Evolutionary conservation across 768 basidiomycete genomes (phyloP).

Genomic region (Lactarius quietus): DNA sequence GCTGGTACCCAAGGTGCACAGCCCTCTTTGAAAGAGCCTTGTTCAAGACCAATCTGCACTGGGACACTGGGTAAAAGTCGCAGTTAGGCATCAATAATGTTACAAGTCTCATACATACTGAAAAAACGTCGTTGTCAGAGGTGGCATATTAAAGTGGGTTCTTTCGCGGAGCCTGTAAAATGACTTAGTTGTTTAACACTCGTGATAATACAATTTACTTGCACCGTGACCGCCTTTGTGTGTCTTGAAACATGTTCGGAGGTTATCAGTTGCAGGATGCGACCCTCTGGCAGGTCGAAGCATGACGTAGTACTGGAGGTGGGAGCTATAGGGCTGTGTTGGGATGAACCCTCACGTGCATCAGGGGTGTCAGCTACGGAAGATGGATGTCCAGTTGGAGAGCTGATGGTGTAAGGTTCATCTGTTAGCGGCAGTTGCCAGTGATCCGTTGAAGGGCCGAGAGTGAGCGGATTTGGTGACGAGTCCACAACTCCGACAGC

Average conservation of each 20-base stretch:
- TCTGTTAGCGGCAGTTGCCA: background rate
- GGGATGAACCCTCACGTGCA: background rate
- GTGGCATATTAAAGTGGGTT: background rate
- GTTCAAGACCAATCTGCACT: background rate
- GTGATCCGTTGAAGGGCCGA: background rate
- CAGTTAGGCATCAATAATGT: background rate
- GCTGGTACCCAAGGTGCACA: conserved; percentile 41
- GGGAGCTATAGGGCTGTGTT: background rate
- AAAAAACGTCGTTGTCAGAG: conserved; percentile 7
- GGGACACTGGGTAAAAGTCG: background rate
- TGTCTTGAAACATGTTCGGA: conserved; percentile 20
- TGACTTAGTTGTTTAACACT: background rate
- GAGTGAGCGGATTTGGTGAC: conserved; percentile 13
- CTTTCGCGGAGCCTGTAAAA: conserved; percentile 8
- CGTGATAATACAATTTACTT: background rate
- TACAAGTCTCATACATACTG: conserved; percentile 1
- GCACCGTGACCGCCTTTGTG: conserved; percentile 4
- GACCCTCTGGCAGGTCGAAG: background rate
- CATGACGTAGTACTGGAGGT: background rate
- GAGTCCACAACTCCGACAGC: background rate
- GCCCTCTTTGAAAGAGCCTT: background rate
- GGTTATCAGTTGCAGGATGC: background rate
- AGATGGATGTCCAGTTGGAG: background rate
- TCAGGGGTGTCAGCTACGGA: background rate
- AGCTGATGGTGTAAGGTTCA: background rate